A percentile compares a stretch with the other conserved stretches of the same genome.
These are phyloP conservation scores for Jaapia argillacea DNA, from an alignment of 768 basidiomycete genomes.

Conservation along the genomic window DNA sequence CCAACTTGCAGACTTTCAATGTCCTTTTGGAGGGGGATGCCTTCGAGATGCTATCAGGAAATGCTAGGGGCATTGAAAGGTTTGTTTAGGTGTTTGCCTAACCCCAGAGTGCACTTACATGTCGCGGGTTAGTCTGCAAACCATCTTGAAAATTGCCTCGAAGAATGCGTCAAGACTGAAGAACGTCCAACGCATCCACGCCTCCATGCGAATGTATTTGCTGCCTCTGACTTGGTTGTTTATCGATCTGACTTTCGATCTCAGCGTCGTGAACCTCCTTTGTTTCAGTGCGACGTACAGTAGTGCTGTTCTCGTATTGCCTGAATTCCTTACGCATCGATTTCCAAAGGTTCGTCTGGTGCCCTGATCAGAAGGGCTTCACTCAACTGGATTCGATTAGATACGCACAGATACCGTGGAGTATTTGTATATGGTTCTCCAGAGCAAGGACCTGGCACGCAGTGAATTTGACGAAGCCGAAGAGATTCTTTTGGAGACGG, in stretches of 20 bases:
- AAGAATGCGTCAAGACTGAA: conserved; percentile 63
- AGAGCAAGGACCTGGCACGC: conserved; percentile 57
- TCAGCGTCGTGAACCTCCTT: conserved; percentile 60
- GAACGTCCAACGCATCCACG: conserved; percentile 71
- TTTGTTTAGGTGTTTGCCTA: conserved; percentile 22
- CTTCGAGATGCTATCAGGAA: conserved; percentile 37
- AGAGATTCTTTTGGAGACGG: conserved; percentile 67
- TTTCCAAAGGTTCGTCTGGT: conserved; percentile 69
- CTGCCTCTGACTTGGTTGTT: too few species aligned
- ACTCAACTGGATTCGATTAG: conserved; percentile 27
- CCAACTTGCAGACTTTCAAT: conserved; percentile 68
- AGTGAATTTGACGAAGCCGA: conserved; percentile 50
- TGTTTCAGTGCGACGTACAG: conserved; percentile 35
- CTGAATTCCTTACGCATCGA: conserved; percentile 61
- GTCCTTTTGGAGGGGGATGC: conserved; percentile 62
- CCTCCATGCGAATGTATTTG: conserved; percentile 77
- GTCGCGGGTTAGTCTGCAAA: conserved; percentile 35
- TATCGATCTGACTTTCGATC: background rate
- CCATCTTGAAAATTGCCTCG: conserved; percentile 44
- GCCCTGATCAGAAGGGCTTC: too few species aligned
- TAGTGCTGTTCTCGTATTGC: conserved; percentile 34
- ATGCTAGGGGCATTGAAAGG: conserved; percentile 40
- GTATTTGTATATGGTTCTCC: conserved; percentile 68
- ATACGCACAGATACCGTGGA: conserved; percentile 77
- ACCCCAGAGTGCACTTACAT: conserved; percentile 1